Evolutionary conservation across 352 stramenopile genomes (phyloP).

Genomic region (Phytophthora aleatoria): DNA sequence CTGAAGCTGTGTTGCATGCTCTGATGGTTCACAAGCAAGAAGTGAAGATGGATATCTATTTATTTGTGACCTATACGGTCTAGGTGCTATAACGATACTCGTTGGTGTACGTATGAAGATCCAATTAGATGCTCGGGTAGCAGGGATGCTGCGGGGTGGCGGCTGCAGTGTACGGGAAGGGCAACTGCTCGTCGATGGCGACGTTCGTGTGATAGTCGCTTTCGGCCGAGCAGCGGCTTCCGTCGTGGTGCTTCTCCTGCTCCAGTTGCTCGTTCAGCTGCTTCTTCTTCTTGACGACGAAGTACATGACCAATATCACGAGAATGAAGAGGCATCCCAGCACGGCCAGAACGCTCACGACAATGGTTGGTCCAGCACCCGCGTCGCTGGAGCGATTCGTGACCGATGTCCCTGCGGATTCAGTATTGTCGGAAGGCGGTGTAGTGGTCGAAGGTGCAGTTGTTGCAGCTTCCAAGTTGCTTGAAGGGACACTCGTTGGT

Average conservation of each 20-base stretch:
- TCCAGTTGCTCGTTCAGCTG: constrained; percentile 20
- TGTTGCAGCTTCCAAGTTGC: background rate
- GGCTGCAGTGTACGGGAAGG: constrained; percentile 8
- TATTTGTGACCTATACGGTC: constrained; percentile 5
- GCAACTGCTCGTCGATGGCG: constrained; percentile 20
- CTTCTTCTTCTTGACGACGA: constrained; percentile 33
- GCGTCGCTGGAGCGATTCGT: constrained; percentile 6
- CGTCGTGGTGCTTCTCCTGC: constrained; percentile 20
- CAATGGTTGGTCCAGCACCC: constrained; percentile 2
- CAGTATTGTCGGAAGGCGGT: background rate
- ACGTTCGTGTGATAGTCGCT: constrained; percentile 23
- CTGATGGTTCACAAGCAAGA: no score
- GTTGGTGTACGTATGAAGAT: background rate
- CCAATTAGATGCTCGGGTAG: constrained; percentile 12
- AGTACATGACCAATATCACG: constrained; percentile 11
- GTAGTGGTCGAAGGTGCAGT: background rate
- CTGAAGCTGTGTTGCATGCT: no score
- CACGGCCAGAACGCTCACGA: constrained; percentile 25
- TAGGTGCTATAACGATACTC: constrained; percentile 11
- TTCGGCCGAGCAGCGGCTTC: constrained; percentile 14
- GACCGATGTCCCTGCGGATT: constrained; percentile 6
- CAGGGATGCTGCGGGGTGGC: constrained; percentile 12
- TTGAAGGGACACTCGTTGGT: background rate
- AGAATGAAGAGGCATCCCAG: constrained; percentile 22
- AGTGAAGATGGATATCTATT: constrained; percentile 9